Evolutionary conservation across 2,329 filamentous ascomycete species (phyloP).

Genomic region (Penicillium sp.): DNA sequence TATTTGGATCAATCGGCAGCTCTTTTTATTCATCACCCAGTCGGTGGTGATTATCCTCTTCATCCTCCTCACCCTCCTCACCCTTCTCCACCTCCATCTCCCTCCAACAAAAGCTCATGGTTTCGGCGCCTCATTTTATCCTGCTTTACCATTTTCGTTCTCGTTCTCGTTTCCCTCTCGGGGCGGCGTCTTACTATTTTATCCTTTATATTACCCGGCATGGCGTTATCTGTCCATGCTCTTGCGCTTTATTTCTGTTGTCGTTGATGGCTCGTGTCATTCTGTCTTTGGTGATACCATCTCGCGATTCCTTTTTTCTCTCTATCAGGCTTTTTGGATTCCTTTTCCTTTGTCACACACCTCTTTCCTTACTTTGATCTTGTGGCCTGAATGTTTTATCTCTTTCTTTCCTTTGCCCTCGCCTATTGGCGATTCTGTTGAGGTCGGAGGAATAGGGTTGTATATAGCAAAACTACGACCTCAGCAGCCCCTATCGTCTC

Average conservation of each 20-base stretch:
- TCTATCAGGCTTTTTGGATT: slow-evolving; percentile 5
- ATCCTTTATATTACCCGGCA: slow-evolving; percentile 18
- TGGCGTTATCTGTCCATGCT: slow-evolving; percentile 11
- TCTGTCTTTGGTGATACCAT: slow-evolving; percentile 48
- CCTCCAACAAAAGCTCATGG: slow-evolving; percentile 27
- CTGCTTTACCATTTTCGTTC: slow-evolving; percentile 14
- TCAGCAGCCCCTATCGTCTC: slow-evolving; percentile 12
- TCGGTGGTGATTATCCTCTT: neutral
- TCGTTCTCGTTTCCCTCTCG: slow-evolving; percentile 30
- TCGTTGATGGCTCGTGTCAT: slow-evolving; percentile 37
- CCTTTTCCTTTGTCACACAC: slow-evolving; percentile 14
- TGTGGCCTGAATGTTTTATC: slow-evolving; percentile 15
- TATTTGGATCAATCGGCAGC: slow-evolving; percentile 26
- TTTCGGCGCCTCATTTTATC: slow-evolving; percentile 32
- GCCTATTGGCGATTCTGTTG: slow-evolving; percentile 3
- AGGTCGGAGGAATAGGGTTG: slow-evolving; percentile 30
- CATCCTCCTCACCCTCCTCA: no score
- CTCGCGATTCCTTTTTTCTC: slow-evolving; percentile 35
- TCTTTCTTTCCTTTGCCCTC: neutral
- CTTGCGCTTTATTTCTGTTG: slow-evolving; percentile 13
- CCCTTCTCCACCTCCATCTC: neutral
- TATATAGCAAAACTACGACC: slow-evolving; percentile 31
- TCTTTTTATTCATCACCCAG: neutral
- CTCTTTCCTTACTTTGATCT: slow-evolving; percentile 6
- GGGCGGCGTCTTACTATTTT: slow-evolving; percentile 35